Evolutionary conservation across 2,329 filamentous ascomycete genomes (phyloP).

Genomic region (Arachnopeziza araneosa): DNA sequence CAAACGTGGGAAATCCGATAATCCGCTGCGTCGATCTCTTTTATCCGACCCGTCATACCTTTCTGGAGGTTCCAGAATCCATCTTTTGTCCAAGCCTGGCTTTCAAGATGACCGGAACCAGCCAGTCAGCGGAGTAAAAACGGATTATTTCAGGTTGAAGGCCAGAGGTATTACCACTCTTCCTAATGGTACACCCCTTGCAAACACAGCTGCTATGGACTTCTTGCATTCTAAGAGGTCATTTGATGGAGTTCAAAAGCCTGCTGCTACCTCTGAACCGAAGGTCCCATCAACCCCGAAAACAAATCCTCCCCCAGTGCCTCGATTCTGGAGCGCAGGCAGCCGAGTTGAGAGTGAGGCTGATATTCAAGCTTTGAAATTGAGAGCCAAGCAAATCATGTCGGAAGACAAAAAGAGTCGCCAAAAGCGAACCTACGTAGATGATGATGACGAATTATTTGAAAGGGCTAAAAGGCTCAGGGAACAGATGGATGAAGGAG

Average conservation of each 20-base stretch:
- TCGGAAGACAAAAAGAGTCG: constrained; percentile 11
- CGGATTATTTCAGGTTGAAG: constrained; percentile 33
- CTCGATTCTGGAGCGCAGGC: background rate
- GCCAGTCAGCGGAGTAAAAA: constrained; percentile 29
- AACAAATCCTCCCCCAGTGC: background rate
- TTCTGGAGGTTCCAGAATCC: constrained; percentile 27
- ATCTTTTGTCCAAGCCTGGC: constrained; percentile 22
- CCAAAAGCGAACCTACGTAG: constrained; percentile 13
- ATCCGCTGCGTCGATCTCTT: constrained; percentile 25
- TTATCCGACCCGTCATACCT: constrained; percentile 29
- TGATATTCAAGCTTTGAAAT: constrained; percentile 22
- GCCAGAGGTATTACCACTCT: constrained; percentile 30
- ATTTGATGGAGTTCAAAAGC: constrained; percentile 21
- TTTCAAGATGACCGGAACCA: constrained; percentile 18
- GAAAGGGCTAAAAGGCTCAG: constrained; percentile 29
- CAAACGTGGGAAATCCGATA: constrained; percentile 21
- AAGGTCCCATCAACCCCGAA: background rate
- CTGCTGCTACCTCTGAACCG: constrained; percentile 11
- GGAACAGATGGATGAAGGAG: constrained; percentile 31
- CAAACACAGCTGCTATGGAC: constrained; percentile 24
- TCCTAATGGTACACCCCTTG: constrained; percentile 26
- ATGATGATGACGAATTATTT: constrained; percentile 29
- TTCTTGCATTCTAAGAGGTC: constrained; percentile 22
- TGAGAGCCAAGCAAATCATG: constrained; percentile 22
- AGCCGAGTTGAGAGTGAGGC: constrained; percentile 7